These are phyloP conservation scores for Botrytis tulipae DNA, from an alignment of 2,329 filamentous ascomycete genomes.

Conservation along the genomic window DNA sequence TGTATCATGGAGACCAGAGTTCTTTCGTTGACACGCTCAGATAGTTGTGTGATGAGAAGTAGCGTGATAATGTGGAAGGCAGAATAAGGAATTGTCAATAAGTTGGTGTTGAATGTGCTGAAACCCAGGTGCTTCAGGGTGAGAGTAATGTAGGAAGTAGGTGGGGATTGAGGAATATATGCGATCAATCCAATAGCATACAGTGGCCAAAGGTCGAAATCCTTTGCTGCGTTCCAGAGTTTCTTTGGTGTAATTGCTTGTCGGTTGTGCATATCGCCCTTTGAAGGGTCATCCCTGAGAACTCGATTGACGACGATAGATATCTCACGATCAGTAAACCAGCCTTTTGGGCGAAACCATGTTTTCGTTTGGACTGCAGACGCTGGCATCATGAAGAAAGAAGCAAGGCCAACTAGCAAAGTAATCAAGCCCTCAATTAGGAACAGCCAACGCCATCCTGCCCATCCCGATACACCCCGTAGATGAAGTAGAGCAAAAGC, in stretches of 20 bases:
- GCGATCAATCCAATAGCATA: conserved; percentile 48
- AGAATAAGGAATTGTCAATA: conserved; percentile 47
- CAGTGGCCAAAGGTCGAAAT: conserved; percentile 61
- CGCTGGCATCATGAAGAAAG: conserved; percentile 56
- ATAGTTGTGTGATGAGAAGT: conserved; percentile 47
- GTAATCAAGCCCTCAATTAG: conserved; percentile 56
- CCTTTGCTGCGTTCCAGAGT: conserved; percentile 53
- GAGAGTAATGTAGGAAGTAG: conserved; percentile 53
- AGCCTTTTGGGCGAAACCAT: conserved; percentile 57
- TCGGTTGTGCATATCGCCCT: conserved; percentile 59
- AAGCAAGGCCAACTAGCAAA: conserved; percentile 51
- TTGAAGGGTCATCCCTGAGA: conserved; percentile 48
- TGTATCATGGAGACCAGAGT: conserved; percentile 40
- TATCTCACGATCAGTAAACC: conserved; percentile 62
- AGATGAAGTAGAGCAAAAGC: conserved; percentile 55
- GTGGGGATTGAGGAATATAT: conserved; percentile 50
- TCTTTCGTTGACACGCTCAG: conserved; percentile 43
- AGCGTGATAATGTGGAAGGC: conserved; percentile 47
- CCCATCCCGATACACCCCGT: conserved; percentile 50
- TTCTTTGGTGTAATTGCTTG: conserved; percentile 51
- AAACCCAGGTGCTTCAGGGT: conserved; percentile 43
- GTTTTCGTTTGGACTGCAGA: conserved; percentile 58
- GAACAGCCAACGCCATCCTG: conserved; percentile 55
- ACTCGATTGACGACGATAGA: conserved; percentile 66
- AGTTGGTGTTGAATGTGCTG: conserved; percentile 45